Conservation (phyloP, 108 stramenopile genomes). For the Stephanodiscus minutulus region DNA sequence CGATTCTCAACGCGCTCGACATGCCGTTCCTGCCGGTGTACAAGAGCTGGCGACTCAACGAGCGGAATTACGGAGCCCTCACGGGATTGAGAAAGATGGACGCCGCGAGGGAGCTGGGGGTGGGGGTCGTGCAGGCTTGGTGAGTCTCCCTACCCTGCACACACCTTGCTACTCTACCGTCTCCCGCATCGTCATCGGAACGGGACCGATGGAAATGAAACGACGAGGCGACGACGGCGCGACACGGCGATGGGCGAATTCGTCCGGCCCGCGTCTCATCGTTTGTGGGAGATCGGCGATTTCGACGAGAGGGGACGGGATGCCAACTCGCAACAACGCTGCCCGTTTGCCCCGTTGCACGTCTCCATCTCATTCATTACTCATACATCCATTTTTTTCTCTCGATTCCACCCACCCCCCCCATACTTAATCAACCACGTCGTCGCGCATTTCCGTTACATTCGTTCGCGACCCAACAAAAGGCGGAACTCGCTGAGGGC, state of each 20-base stretch:
- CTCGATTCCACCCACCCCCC: no score
- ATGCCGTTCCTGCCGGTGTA: slow-evolving; percentile 64
- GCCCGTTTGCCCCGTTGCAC: no score
- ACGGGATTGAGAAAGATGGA: slow-evolving; percentile 72
- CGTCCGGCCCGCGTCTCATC: no score
- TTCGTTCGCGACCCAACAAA: background rate
- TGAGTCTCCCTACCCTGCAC: slow-evolving; percentile 14
- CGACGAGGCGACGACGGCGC: background rate
- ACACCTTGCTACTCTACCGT: background rate
- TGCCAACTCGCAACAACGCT: no score
- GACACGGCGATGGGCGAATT: no score
- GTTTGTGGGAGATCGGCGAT: no score
- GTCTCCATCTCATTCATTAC: no score
- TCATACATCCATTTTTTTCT: no score
- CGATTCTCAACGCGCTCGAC: slow-evolving; percentile 54
- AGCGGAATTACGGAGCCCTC: slow-evolving; percentile 81
- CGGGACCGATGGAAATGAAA: background rate
- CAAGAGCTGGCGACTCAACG: slow-evolving; percentile 81
- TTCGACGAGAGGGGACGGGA: no score
- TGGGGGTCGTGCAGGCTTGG: slow-evolving; percentile 72
- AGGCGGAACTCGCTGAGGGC: slow-evolving; percentile 53
- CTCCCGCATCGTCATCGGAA: background rate
- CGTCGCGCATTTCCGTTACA: background rate
- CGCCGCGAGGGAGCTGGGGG: slow-evolving; percentile 60
- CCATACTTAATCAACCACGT: no score